These are phyloP conservation scores for Sutorius eximius DNA, from an alignment of 1,284 basidiomycete genomes.

Conservation along the genomic window DNA sequence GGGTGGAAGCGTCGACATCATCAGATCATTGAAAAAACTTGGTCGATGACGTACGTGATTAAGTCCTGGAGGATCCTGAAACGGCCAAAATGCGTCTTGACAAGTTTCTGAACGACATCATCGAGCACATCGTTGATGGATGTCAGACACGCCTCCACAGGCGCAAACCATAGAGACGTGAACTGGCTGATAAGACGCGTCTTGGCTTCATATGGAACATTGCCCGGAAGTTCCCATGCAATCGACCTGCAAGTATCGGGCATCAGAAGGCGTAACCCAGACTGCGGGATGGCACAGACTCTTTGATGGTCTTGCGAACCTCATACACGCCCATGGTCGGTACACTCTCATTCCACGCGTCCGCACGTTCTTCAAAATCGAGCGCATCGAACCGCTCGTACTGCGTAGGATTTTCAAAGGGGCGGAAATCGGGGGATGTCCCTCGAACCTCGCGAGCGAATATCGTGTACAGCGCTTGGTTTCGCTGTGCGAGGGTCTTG, in stretches of 20 bases:
- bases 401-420: conserved; percentile 21
- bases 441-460: conserved; percentile 39
- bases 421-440: conserved; percentile 44
- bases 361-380: conserved; percentile 11
- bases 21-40: too few relatives aligned
- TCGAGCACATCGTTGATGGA: conserved; percentile 31
- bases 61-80: conserved; percentile 32
- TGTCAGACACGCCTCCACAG: conserved; percentile 42
- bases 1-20: neutral
- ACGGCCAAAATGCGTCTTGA: conserved; percentile 36
- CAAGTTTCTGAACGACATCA: conserved; percentile 17
- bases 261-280: neutral
- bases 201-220: conserved; percentile 53
- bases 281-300: conserved; percentile 23
- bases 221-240: conserved; percentile 52
- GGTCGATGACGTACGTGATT: conserved; percentile 29
- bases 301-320: conserved; percentile 33
- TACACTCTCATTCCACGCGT: conserved; percentile 21
- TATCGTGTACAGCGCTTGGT: conserved; percentile 33
- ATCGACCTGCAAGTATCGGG: conserved; percentile 37
- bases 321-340: conserved; percentile 30
- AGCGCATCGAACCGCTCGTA: conserved; percentile 9
- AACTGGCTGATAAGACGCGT: conserved; percentile 42
- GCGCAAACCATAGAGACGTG: conserved; percentile 41
- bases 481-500: conserved; percentile 40